Evolutionary conservation across 352 stramenopile genomes (phyloP).

Genomic region (Phytophthora citricola): DNA sequence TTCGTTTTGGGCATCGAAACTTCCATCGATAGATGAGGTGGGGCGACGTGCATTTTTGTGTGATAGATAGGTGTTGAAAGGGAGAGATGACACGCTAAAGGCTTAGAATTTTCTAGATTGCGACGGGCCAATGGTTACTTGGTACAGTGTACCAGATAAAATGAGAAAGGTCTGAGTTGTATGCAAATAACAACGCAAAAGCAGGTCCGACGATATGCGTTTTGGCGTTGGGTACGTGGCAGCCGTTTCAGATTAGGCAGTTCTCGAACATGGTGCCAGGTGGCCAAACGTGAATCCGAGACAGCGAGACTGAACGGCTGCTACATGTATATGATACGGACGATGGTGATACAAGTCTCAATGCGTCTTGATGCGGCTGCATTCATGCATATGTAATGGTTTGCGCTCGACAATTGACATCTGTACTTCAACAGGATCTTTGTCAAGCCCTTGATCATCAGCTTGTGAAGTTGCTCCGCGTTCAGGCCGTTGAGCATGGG

Average conservation of each 20-base stretch:
- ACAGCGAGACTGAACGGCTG: background rate
- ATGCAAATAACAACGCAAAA: background rate
- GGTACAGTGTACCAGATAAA: constrained; percentile 17
- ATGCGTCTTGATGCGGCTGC: too few relatives aligned
- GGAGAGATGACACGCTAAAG: constrained; percentile 24
- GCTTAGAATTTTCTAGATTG: constrained; percentile 84
- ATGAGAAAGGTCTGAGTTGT: constrained; percentile 25
- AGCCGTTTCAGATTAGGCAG: constrained; percentile 6
- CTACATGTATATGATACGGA: too few relatives aligned
- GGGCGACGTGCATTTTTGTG: constrained; percentile 32
- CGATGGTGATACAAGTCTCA: background rate
- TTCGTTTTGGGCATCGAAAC: constrained; percentile 39
- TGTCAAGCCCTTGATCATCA: too few relatives aligned
- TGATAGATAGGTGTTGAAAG: fast-evolving
- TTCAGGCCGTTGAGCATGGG: too few relatives aligned
- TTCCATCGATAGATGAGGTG: constrained; percentile 32
- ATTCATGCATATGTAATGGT: too few relatives aligned
- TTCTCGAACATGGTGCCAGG: constrained; percentile 20
- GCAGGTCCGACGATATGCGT: constrained; percentile 25
- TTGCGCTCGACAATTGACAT: too few relatives aligned
- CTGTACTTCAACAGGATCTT: too few relatives aligned
- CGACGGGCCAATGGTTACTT: constrained; percentile 2
- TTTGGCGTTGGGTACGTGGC: constrained; percentile 18
- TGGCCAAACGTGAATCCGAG: constrained; percentile 20
- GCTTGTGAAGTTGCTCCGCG: too few relatives aligned